Evolutionary conservation across 2,329 filamentous ascomycete species (phyloP), one percentile per base, ranked within the genome.

Genomic region (Herpotrichia juniperi): DNA sequence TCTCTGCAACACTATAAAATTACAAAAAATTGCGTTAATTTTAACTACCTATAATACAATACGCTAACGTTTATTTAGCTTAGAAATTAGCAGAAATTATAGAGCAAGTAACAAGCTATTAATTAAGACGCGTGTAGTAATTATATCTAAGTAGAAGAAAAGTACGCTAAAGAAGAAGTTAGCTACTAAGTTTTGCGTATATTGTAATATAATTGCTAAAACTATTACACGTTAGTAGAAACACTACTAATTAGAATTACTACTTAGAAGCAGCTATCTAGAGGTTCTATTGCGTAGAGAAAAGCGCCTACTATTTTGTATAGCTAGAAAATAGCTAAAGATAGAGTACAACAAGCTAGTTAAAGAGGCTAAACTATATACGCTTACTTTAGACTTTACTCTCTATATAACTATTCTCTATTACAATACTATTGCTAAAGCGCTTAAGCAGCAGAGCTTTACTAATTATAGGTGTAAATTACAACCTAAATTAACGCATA

Each of bases 341-440:
- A 54, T 57, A 28, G 21, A 46, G 28, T 57, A 57, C 25, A 14
- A 21, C 40, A 37, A 49, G 2, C 54, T 57, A 6, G 17, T 30
- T 14, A 17, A 49, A 45, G 46, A 25, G 5, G 39, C 17, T 3
- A 11, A 11, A 31, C 35, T 39, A 35, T 26, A 11, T 8, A 45
- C 39, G 22, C 24, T 31, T 28, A 37, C 43, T 28, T n/a, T n/a
- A n/a, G n/a, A n/a, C n/a, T n/a, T n/a, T n/a, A 57, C 42, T 51
- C 3, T 51, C 48, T 24, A 3, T 39, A 28, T 7, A 28, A 12
- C 26, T 28, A 6, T 12, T 12, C 26, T 12, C 26, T 28, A 28
- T 28, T 12, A 28, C 7, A 28, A 28, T 12, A 28, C 26, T 12
- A 6, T 28, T 7, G 7, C 26, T 12, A 28, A 28, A 21, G 19